Evolutionary conservation across 148 eudicot species (phyloP), one percentile per base, ranked within the genome.

Genomic region (Spergularia bocconei): DNA sequence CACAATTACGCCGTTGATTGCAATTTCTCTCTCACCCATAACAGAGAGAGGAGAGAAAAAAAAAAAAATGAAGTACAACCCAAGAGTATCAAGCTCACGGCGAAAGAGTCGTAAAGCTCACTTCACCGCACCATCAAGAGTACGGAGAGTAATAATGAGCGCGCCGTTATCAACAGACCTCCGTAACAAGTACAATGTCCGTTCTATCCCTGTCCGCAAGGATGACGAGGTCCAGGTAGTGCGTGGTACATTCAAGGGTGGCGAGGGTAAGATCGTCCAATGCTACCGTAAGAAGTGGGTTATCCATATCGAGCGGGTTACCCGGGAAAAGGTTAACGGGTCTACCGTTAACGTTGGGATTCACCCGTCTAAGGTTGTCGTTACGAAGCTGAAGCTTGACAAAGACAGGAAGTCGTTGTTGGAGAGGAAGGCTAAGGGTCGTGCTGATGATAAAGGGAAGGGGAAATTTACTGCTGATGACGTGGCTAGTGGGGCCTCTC

Each of bases 191-290:
- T 78, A 88, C 88, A 88, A 86, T 65, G 88, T 79, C 58, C 85
- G 89, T 1, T 88, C 91, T 0, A 63, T 88, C 73, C 91, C 91
- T 1, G 89, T 88, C 21, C 89, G 89, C 71, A 88, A 88, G 57
- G 91, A 88, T 86, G 91, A 88, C 82, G 88, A 88, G 77, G 91
- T 88, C 15, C 89, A 84, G 68, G 89, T 88, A 5, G 88, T 86
- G 5, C 77, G 91, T 0, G 91, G 91, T 0, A 84, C 91, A 58
- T 88, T 69, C 85, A 88, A 88, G 70, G 91, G 91, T 9, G 86
- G 91, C 12, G 89, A 88, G 63, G 91, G 91, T 0, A 88, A 88
- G 66, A 78, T 88, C 6, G 86, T 86, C 47, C 91, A 88, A 72
- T 85, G 83, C 0, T 88, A 88, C 85, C 81, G 91, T 2, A 83